A percentile compares a stretch with the other conserved stretches of the same genome.
These are phyloP conservation scores for Aspergillus sp. DNA, from an alignment of 2,329 filamentous ascomycete species.

Conservation along the genomic window DNA sequence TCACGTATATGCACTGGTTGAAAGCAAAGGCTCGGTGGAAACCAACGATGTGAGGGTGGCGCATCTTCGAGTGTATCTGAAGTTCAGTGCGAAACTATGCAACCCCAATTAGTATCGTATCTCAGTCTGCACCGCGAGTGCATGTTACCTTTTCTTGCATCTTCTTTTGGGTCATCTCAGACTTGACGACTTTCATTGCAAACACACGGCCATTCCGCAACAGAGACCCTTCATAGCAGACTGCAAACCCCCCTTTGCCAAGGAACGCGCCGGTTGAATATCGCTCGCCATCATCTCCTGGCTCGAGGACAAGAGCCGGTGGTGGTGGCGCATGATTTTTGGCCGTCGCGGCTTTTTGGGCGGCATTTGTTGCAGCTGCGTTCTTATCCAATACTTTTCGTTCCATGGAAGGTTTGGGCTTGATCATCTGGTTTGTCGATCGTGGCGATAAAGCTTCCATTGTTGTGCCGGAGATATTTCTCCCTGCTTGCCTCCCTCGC, in stretches of 20 bases:
- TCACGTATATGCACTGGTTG: constrained; percentile 84
- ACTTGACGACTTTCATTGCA: constrained; percentile 53
- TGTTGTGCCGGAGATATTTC: constrained; percentile 13
- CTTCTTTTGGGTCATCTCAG: constrained; percentile 51
- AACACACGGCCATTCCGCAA: constrained; percentile 46
- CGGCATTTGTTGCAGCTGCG: constrained; percentile 25
- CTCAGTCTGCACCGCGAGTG: neutral
- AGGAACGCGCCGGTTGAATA: constrained; percentile 48
- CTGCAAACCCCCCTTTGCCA: constrained; percentile 52
- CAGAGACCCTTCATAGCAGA: constrained; percentile 51
- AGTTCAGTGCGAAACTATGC: constrained; percentile 73
- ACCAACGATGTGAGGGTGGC: constrained; percentile 91
- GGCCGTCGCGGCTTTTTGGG: constrained; percentile 34
- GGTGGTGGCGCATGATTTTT: constrained; percentile 49
- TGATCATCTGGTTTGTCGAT: constrained; percentile 48
- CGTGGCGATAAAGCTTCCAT: constrained; percentile 52
- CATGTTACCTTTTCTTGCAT: constrained; percentile 51
- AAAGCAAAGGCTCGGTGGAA: constrained; percentile 94
- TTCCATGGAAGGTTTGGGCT: constrained; percentile 41
- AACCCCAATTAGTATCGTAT: constrained; percentile 6
- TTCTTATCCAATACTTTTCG: constrained; percentile 41
- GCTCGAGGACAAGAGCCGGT: constrained; percentile 46
- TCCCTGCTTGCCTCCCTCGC: constrained; percentile 1
- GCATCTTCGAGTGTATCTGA: constrained; percentile 98
- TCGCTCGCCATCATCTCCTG: constrained; percentile 44